A percentile compares a stretch with the other conserved stretches of the same genome.
Conservation (phyloP, 805 yeast species). For the Ogataea degrootiae region DNA sequence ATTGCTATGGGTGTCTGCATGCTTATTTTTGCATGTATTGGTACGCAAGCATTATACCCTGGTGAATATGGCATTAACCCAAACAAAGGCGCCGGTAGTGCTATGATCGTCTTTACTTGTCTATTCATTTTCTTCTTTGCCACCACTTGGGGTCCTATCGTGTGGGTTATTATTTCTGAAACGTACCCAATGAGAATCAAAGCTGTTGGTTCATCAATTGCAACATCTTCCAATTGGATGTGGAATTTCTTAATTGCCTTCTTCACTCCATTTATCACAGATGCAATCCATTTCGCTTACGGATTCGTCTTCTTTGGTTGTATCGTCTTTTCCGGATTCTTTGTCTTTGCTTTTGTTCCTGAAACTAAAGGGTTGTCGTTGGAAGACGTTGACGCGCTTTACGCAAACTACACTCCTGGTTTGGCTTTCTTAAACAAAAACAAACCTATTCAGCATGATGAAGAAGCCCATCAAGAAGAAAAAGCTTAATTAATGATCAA, state of each 20-base stretch:
- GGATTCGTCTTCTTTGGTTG: constrained; percentile 56
- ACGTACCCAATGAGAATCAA: constrained; percentile 62
- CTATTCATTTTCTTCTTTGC: constrained; percentile 64
- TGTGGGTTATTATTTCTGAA: constrained; percentile 61
- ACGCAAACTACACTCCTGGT: neutral
- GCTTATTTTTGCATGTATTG: constrained; percentile 56
- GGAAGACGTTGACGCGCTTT: neutral
- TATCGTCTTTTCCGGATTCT: constrained; percentile 47
- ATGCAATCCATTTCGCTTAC: constrained; percentile 49
- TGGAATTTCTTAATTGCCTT: constrained; percentile 54
- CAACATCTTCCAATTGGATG: constrained; percentile 62
- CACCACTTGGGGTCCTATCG: constrained; percentile 68
- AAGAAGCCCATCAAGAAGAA: too few species aligned
- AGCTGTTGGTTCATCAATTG: constrained; percentile 57
- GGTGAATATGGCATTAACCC: constrained; percentile 36
- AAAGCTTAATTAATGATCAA: too few species aligned
- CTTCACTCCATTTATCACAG: constrained; percentile 52
- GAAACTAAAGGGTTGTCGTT: neutral
- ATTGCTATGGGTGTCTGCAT: constrained; percentile 51
- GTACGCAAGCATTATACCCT: constrained; percentile 43
- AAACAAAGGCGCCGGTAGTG: constrained; percentile 50
- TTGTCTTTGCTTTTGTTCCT: constrained; percentile 25
- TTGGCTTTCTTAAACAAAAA: constrained; percentile 17
- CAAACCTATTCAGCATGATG: too few species aligned
- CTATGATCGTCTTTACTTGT: constrained; percentile 62